Base-by-base conservation (phyloP, 495 filamentous ascomycete genomes). In the Neurospora africana region DNA sequence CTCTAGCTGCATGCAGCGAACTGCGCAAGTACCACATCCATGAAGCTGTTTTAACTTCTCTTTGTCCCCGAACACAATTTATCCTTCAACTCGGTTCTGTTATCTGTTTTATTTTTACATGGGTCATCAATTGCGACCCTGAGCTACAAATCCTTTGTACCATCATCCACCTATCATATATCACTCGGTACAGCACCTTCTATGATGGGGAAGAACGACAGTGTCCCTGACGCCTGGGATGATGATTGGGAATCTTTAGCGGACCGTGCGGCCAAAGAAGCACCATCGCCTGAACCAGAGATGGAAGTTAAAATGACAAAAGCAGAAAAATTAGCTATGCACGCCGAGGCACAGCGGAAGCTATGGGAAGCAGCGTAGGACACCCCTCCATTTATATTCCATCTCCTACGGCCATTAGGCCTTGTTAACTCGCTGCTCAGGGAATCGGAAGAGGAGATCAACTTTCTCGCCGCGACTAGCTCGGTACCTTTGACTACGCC, bases 341-440 rank as follows among this genome's bases (percentile, higher is more conserved):
- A 98, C 76, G 88, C 86, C 37, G 92, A 96, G 76, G 87, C 88
- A 69, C 94, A 97, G 77, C 89, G 89, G 74, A 89, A 92, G 81
- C 79, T 98, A 69, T 98, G 94, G 94, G 88, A 94, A 71, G 89
- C 92, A 81, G 94, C 94, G 90, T 95, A 89, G 71, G 89, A 65
- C 15, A 21, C 69, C 6, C 35, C 27, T 47, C 3, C 40, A 47
- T 47, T 33, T 3, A 70, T 37, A 19, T 69, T 21, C 3, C 23
- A 47, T 35, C 9, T 44, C 68, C 4, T 39, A 30, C 17, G 71
- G 27, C n/a, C 21, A 61, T 27, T 13, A 21, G 47, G 3, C 47
- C 23, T 58, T 41, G 41, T 44, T 58, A 71, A 69, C 61, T 37
- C 35, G 30, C 36, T 19, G 23, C 69, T n/a, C 76, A 76, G 81